Conservation (phyloP, 1,284 basidiomycete genomes). For the Acaromyces ingoldii region DNA sequence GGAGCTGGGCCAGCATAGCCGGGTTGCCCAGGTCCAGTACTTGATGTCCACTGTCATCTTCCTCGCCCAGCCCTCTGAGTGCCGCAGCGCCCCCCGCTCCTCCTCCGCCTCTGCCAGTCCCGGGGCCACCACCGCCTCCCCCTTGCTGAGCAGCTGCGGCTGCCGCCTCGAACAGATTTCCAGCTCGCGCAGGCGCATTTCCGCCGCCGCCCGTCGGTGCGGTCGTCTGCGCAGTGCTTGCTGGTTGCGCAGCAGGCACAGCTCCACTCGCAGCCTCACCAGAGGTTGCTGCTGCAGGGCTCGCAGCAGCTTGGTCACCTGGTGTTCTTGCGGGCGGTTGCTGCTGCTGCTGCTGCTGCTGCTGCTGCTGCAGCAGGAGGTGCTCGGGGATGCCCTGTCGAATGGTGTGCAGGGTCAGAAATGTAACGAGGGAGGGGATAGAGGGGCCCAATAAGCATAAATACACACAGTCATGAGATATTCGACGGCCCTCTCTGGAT, state of each 20-base stretch:
- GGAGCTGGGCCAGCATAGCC: constrained; percentile 45
- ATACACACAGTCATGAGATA: constrained; percentile 82
- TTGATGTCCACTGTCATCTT: constrained; percentile 40
- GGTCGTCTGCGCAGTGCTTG: constrained; percentile 12
- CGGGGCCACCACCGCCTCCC: constrained; percentile 12
- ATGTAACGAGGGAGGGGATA: too few relatives aligned
- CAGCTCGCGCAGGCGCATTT: constrained; percentile 28
- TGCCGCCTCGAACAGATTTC: constrained; percentile 53
- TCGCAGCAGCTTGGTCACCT: constrained; percentile 56
- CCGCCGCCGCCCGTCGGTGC: constrained; percentile 14
- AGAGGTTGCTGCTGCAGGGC: constrained; percentile 52
- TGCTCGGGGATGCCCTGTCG: constrained; percentile 27
- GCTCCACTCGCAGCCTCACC: constrained; percentile 48
- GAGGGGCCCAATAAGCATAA: too few relatives aligned
- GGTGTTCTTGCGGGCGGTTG: constrained; percentile 60
- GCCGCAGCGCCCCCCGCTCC: constrained; percentile 15
- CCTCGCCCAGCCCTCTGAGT: constrained; percentile 26
- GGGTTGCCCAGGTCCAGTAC: constrained; percentile 48
- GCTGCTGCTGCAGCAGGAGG: constrained; percentile 38
- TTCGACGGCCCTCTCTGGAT: constrained; percentile 94
- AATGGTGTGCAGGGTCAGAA: too few relatives aligned
- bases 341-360: constrained; percentile 51
- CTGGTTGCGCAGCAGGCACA: constrained; percentile 16
- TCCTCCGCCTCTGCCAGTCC: constrained; percentile 18
- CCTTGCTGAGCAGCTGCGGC: constrained; percentile 42